Base-by-base conservation (phyloP, 768 basidiomycete genomes). In the Boletus rubropictus region DNA sequence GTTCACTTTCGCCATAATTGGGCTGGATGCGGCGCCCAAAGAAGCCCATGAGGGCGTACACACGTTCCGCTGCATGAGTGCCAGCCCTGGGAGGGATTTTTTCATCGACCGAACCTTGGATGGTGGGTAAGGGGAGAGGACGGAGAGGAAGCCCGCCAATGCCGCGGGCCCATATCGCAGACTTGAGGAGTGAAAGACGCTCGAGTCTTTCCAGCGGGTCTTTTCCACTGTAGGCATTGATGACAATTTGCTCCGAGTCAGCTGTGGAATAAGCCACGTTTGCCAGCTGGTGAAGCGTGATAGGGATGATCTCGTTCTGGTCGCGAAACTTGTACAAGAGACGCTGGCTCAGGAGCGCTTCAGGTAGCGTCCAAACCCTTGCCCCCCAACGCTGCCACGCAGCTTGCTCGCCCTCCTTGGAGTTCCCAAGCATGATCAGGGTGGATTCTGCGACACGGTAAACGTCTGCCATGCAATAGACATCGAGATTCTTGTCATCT, bases 111-210 rank as follows among this genome's bases (percentile, higher is more conserved):
- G 24, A 25, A 25, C 8, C 24, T 6, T 2, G 1, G 4, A 25
- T 8, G 24, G 24, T 25, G 3, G 24, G 5, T 8, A 8, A 6
- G 24, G 3, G 8, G 24, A 25, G 1, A 25, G 24, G 24, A 7
- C 24, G 24, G 24, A 24, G 24, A 25, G 24, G 5, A 6, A 25
- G 24, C 24, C 24, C 24, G 5, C 9, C 4, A n/a, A 47, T 15
- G 4, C 40, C 46, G 9, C 57, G 53, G 9, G 47, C 39, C 57
- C 57, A 58, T 17, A 58, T 55, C 3, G 57, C 57, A 17, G 41
- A 28, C 28, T 58, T 58, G 10, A 58, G 29, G 36, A 49, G 39
- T 5, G 48, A 47, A 20, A 58, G 39, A 11, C 53, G 53, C 39
- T 58, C 53, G 10, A 58, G 28, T 25, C 33, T 33, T 8, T 35